Evolutionary conservation across 179 eudicot species (phyloP).

Genomic region (Corrigiola litoralis): DNA sequence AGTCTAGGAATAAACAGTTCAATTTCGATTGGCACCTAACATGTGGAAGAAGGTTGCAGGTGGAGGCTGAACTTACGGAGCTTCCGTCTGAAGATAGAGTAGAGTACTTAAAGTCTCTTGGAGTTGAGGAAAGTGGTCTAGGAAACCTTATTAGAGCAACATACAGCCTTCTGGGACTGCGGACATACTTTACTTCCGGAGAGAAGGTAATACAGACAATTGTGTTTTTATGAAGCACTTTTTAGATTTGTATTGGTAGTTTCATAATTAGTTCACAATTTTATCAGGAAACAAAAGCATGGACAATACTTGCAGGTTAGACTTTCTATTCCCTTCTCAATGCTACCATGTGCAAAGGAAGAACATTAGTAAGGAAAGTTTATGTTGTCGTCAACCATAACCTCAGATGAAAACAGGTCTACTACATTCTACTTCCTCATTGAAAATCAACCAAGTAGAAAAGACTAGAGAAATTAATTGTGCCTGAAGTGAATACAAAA

Average conservation of each 20-base stretch:
- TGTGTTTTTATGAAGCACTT: slow-evolving; percentile 3
- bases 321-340: background rate
- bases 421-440: background rate
- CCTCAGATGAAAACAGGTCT: background rate
- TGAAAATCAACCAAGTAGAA: background rate
- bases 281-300: slow-evolving; percentile 91
- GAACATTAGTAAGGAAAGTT: background rate
- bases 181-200: slow-evolving; percentile 94
- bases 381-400: background rate
- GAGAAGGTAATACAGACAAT: slow-evolving; percentile 63
- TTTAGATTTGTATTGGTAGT: background rate
- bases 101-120: slow-evolving; percentile 85
- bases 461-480: background rate
- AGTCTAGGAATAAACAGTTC: background rate
- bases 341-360: background rate
- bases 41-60: slow-evolving; percentile 41
- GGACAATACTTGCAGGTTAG: slow-evolving; percentile 93
- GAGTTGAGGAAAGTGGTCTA: slow-evolving; percentile 88
- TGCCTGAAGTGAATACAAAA: background rate
- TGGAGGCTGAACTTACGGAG: slow-evolving; percentile 95
- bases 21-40: slow-evolving; percentile 3
- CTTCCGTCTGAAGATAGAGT: slow-evolving; percentile 85
- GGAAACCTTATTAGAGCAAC: slow-evolving; percentile 95
- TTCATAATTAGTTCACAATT: slow-evolving; percentile 5
- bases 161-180: slow-evolving; percentile 79